Evolutionary conservation across 129 eudicot species (phyloP).

Genomic region (Chrysanthemum seticuspe): DNA sequence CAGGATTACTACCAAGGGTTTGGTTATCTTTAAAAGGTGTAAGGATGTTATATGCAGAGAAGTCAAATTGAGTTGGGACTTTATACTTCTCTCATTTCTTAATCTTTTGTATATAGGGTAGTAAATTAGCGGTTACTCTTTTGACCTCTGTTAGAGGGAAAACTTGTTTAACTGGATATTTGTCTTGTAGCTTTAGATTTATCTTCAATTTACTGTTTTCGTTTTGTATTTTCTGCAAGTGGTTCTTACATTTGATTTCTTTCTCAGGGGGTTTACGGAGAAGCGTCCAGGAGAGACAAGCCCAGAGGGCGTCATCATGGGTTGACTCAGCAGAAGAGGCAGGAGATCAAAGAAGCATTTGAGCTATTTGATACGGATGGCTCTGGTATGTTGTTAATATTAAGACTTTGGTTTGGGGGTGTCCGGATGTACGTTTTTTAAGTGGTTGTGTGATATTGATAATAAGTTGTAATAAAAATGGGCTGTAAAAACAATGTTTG

Average conservation of each 20-base stretch:
- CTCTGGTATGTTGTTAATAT: conserved; percentile 52
- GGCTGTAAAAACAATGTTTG: no score
- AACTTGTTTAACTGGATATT: not conserved
- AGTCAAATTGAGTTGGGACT: no score
- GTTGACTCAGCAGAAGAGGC: conserved; percentile 76
- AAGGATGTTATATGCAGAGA: no score
- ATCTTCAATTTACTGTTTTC: not conserved
- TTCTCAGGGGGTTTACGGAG: conserved; percentile 43
- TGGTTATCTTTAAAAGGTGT: no score
- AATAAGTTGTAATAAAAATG: no score
- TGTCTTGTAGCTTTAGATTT: not conserved
- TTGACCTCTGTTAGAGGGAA: not conserved
- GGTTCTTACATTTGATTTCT: not conserved
- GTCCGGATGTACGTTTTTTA: no score
- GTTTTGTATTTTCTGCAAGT: not conserved
- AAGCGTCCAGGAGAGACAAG: conserved; percentile 52
- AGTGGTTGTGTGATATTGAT: no score
- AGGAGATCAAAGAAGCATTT: conserved; percentile 97
- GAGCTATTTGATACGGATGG: conserved; percentile 98
- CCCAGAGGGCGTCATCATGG: conserved; percentile 84
- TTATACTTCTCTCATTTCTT: no score
- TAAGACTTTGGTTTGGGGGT: no score
- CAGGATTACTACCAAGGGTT: no score
- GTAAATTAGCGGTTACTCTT: no score
- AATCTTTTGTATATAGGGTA: no score